Evolutionary conservation across 805 yeast species (phyloP).

Genomic region (Suhomyces xylopsoci): DNA sequence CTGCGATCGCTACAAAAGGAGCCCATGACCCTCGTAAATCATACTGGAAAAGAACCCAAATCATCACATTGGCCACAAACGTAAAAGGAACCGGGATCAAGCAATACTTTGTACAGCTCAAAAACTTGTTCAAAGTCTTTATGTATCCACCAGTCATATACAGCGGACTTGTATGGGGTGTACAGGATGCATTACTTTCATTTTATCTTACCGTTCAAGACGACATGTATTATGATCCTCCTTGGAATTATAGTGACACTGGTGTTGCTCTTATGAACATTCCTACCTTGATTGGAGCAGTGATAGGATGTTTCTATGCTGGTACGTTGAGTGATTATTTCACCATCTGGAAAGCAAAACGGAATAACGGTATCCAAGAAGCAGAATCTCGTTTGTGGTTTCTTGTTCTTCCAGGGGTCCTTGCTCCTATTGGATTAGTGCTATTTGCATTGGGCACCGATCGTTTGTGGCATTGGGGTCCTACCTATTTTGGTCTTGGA

Average conservation of each 20-base stretch:
- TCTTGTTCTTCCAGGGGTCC: constrained; percentile 50
- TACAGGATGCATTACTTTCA: constrained; percentile 72
- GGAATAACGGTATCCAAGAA: constrained; percentile 59
- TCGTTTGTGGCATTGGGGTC: constrained; percentile 49
- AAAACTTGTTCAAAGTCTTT: constrained; percentile 52
- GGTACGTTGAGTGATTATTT: constrained; percentile 59
- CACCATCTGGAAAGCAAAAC: constrained; percentile 58
- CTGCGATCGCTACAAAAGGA: background rate
- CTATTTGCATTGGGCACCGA: constrained; percentile 68
- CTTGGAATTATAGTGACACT: constrained; percentile 61
- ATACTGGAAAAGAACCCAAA: constrained; percentile 45
- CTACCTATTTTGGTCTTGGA: constrained; percentile 58
- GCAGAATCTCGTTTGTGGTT: constrained; percentile 65
- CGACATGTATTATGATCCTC: constrained; percentile 59
- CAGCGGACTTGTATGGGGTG: constrained; percentile 76
- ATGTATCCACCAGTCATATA: constrained; percentile 62
- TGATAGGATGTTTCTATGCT: constrained; percentile 64
- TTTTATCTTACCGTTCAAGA: constrained; percentile 75
- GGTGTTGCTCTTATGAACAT: constrained; percentile 76
- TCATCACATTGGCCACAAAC: constrained; percentile 57
- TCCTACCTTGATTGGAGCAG: constrained; percentile 65
- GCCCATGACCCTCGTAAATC: constrained; percentile 22
- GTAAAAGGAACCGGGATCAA: constrained; percentile 61
- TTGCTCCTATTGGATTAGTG: constrained; percentile 60
- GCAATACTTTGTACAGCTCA: constrained; percentile 56